Evolutionary conservation across 1,139 yeast species (phyloP), one percentile per base, ranked within the genome.

Genomic region (Yamadazyma atlantica): DNA sequence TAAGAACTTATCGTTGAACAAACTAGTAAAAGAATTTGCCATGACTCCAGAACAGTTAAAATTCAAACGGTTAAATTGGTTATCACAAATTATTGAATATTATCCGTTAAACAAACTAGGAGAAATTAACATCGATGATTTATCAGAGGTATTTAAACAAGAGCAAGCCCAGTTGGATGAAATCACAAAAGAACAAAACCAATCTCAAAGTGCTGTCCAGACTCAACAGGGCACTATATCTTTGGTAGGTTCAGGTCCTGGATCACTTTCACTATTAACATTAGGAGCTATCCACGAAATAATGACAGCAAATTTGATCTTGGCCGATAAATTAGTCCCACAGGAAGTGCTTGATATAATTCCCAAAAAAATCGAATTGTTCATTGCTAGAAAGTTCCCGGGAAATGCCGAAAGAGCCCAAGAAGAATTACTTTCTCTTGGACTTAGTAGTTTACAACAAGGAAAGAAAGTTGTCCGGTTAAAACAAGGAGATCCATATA

Each of bases 391-490:
- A 32, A 92, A 92, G 60, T 92, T 89, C 62, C 97, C 97, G 1
- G 98, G 98, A 1, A 90, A 92, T 57, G 97, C 98, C 1, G 97
- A 89, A 54, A 75, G 76, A 35, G 97, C 97, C 0, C 98, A 92
- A 60, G 77, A 85, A 46, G 97, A 92, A 59, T 69, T 92, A 28
- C 66, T 88, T 26, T 67, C 72, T 15, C 62, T 82, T 44, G 97
- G 96, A 0, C 63, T 90, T 16, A 74, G 72, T 28, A 84, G 82
- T 0, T 58, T 88, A 26, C 45, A 66, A 28, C 63, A 73, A 38
- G 96, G 96, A 12, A 73, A 79, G 49, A 79, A 78, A 43, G 97
- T 92, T 1, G 94, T 92, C 3, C 72, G 98, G 40, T 72, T 92
- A 46, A 92, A 92, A 58, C 98, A 92, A 64, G 98, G 98, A 30